A percentile compares a stretch with the other conserved stretches of the same genome.
phyloP scores from a whole-genome alignment of 2,329 filamentous ascomycete species.

The Stagonosporopsis vannaccii region DNA sequence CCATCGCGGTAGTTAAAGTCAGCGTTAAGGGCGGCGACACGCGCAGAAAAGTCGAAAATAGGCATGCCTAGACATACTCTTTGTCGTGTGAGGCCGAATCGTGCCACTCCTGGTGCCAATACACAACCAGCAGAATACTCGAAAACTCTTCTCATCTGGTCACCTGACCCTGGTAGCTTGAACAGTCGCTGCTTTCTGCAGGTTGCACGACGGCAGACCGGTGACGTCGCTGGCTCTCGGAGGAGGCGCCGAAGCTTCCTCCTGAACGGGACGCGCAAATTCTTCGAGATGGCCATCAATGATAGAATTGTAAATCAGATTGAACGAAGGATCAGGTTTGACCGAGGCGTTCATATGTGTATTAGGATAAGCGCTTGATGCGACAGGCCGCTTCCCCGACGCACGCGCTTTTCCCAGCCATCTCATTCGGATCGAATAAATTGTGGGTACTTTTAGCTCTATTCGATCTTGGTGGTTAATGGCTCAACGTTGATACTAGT shows the following conservation, averaged over 20 bases:
- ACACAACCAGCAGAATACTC: background rate
- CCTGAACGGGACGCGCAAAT: background rate
- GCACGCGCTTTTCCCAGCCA: conserved; percentile 25
- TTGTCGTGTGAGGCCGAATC: background rate
- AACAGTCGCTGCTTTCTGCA: background rate
- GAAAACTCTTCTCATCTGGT: background rate
- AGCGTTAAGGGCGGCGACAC: no score
- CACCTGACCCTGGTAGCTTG: background rate
- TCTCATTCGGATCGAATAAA: conserved; percentile 7
- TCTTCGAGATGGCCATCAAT: conserved; percentile 2
- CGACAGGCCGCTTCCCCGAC: conserved; percentile 39
- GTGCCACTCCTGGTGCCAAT: background rate
- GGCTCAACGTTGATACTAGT: conserved; percentile 21
- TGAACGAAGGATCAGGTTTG: conserved; percentile 3
- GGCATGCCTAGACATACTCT: background rate
- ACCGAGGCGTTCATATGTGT: conserved; percentile 9
- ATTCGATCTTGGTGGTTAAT: conserved; percentile 25
- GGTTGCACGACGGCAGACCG: background rate
- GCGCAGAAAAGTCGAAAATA: background rate
- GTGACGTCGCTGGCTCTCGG: background rate
- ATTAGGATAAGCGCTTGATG: conserved; percentile 27
- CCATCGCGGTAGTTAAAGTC: no score
- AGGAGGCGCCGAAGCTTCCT: background rate
- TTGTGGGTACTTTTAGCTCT: conserved; percentile 31
- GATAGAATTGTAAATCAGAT: background rate